Evolutionary conservation across 257 asterid species (phyloP).

Genomic region (Fraxinus americana): DNA sequence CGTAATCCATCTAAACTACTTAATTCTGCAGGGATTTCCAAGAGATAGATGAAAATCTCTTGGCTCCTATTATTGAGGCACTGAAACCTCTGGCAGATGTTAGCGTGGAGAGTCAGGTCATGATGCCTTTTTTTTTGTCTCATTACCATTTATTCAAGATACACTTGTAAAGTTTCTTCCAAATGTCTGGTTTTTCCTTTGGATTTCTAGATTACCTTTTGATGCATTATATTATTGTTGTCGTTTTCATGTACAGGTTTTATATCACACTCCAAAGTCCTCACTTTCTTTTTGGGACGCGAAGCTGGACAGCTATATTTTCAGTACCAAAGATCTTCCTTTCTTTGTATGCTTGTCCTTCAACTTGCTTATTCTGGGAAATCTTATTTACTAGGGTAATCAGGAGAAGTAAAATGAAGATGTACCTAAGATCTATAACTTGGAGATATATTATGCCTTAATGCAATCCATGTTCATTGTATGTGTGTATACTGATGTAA

Average conservation of each 20-base stretch:
- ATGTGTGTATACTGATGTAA: slow-evolving; percentile 3
- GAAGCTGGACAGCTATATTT: slow-evolving; percentile 57
- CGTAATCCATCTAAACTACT: neutral
- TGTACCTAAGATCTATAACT: neutral
- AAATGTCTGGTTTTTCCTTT: slow-evolving; percentile 14
- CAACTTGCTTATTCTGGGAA: slow-evolving; percentile 23
- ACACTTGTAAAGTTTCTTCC: neutral
- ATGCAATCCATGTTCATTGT: slow-evolving; percentile 3
- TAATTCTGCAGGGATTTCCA: slow-evolving; percentile 73
- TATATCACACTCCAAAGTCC: slow-evolving; percentile 94
- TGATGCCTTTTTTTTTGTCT: slow-evolving; percentile 9
- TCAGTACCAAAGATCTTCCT: slow-evolving; percentile 84
- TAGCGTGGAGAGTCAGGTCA: slow-evolving; percentile 91
- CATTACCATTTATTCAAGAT: slow-evolving; percentile 1
- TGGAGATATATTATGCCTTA: neutral
- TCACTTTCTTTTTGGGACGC: slow-evolving; percentile 82
- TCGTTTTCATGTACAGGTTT: slow-evolving; percentile 54
- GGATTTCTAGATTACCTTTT: slow-evolving; percentile 12
- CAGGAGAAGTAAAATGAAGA: neutral
- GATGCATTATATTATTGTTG: slow-evolving; percentile 13
- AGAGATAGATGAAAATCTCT: slow-evolving; percentile 64
- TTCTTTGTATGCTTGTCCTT: slow-evolving; percentile 72
- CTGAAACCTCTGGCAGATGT: slow-evolving; percentile 81
- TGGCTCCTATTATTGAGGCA: slow-evolving; percentile 71
- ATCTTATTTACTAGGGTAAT: slow-evolving; percentile 2